phyloP scores from a whole-genome alignment of 164 flowering plant species.

The Vitis cinerea region DNA sequence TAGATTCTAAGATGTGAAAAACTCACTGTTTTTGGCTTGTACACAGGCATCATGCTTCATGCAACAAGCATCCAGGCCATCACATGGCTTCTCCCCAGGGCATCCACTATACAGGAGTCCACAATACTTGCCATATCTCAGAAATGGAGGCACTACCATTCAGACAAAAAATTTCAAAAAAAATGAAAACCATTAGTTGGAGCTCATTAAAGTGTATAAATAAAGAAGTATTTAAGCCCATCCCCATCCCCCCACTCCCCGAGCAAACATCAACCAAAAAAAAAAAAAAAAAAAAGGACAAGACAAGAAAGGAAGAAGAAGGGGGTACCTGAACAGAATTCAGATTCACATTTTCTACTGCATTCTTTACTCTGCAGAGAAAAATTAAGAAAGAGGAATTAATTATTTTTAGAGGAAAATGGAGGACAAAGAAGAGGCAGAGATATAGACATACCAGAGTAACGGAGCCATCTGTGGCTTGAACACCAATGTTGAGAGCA shows the following conservation, averaged over 20 bases:
- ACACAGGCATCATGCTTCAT: slow-evolving; percentile 86
- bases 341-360: slow-evolving; percentile 85
- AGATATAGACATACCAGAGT: slow-evolving; percentile 31
- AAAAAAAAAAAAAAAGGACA: background rate
- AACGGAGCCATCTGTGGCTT: slow-evolving; percentile 22
- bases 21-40: slow-evolving; percentile 61
- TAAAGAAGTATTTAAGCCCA: too few species aligned
- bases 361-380: slow-evolving; percentile 56
- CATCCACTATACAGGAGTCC: slow-evolving; percentile 92
- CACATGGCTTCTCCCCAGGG: slow-evolving; percentile 92
- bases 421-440: background rate
- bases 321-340: slow-evolving; percentile 64
- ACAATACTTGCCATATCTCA: slow-evolving; percentile 98
- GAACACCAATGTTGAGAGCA: slow-evolving; percentile 57
- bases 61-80: slow-evolving; percentile 89
- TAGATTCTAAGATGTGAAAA: background rate
- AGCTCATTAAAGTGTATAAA: background rate
- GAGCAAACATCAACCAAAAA: background rate
- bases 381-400: background rate
- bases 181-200: background rate
- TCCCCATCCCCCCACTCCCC: too few species aligned
- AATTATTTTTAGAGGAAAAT: background rate
- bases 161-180: background rate
- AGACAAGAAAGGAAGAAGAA: background rate
- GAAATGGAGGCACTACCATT: slow-evolving; percentile 72